Percentiles rank a stretch among this genome's conserved stretches.
These are phyloP conservation scores for Lodderomyces oxycetoniae DNA, from an alignment of 1,139 yeast species.

Conservation along the genomic window DNA sequence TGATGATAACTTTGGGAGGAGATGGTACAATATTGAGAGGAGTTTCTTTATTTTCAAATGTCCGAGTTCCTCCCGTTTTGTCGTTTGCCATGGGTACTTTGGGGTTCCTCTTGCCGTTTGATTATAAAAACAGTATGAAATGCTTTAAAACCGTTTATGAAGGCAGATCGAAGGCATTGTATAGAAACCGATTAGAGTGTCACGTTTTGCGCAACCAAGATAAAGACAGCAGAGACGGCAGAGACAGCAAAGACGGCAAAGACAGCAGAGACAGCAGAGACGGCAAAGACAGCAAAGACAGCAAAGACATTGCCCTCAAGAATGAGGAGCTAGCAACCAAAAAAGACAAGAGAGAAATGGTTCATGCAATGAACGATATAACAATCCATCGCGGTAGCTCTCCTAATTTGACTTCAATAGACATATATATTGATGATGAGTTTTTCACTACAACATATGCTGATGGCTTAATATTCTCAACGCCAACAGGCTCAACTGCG, in stretches of 20 bases:
- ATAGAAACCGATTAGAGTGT: conserved; percentile 74
- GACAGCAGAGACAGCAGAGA: conserved; percentile 4
- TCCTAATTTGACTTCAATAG: conserved; percentile 80
- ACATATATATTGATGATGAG: conserved; percentile 74
- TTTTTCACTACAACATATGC: conserved; percentile 86
- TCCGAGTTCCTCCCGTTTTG: conserved; percentile 79
- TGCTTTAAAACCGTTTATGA: conserved; percentile 65
- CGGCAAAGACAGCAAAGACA: conserved; percentile 1
- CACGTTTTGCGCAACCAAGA: conserved; percentile 49
- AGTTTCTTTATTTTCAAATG: conserved; percentile 58
- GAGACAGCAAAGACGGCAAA: conserved; percentile 1
- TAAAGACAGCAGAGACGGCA: conserved; percentile 4
- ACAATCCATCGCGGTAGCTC: conserved; percentile 83
- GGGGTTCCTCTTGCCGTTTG: conserved; percentile 87
- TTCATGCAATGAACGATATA: conserved; percentile 89
- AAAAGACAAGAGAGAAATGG: conserved; percentile 18
- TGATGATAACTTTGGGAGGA: conserved; percentile 86
- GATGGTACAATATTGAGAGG: conserved; percentile 90
- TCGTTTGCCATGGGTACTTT: conserved; percentile 89
- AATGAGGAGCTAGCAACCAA: conserved; percentile 1
- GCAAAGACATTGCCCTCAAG: conserved; percentile 1
- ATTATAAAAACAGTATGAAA: conserved; percentile 54
- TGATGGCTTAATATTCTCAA: conserved; percentile 79
- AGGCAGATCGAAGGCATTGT: conserved; percentile 65
- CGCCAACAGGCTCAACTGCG: conserved; percentile 95